Evolutionary conservation across 2,329 filamentous ascomycete genomes (phyloP), one percentile per base, ranked within the genome.

Genomic region (Alternaria panax): DNA sequence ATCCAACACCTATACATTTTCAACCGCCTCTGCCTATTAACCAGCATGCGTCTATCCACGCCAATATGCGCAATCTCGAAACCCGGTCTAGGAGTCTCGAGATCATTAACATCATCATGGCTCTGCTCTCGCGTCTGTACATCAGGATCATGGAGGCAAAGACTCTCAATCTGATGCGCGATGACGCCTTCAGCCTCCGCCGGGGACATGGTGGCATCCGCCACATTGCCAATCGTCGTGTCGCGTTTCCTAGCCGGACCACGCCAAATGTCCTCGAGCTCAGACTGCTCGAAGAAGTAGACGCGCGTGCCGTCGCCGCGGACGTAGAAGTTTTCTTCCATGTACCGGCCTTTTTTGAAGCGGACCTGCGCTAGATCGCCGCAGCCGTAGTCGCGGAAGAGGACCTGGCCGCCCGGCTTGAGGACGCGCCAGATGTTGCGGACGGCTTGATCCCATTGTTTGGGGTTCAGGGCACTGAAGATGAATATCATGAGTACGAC

Each of bases 1-100:
- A 96, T 87, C 93, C 95, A 99, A 82, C 94, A 98, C 62, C 95
- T 88, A 79, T 98, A 98, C 95, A 99, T 99, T 81, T 98, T 99
- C 48, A 97, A 83, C 80, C 93, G 90, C 72, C 90, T 87, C 54
- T 93, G 92, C 65, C 95, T 88, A 77, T 99, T 99, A 56, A 99
- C 92, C 55, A 99, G 85, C 82, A 99, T 85, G 60, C 95, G 88
- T 66, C 92, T 88, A 76, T 99, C 95, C 55, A 94, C 86, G 25
- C 90, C 95, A 34, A 98, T 85, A 46, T 95, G 87, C 56, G 91
- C 81, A 46, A 97, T 81, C 48, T 92, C 87, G 70, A 98, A 83
- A 0, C 62, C 59, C 0, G 77, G 75, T 4, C 65, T 56, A 5
- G 66, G 54, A 0, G 51, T 60, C n/a, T 59, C 34, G 24, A 56